Base-by-base conservation (phyloP, 805 yeast genomes). In the Candida namnaoensis region DNA sequence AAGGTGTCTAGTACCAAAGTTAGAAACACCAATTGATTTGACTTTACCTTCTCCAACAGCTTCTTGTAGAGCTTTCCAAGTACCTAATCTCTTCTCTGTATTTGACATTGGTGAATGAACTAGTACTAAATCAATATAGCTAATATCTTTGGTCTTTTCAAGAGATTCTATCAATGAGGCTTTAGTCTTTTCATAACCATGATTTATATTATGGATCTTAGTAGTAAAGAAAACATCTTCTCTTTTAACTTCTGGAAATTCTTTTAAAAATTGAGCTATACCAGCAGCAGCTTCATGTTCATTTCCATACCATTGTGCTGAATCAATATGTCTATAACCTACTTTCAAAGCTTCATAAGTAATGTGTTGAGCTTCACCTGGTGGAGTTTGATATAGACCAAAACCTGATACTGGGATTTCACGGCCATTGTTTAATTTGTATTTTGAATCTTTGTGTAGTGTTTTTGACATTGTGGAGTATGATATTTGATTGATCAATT, bases 51-150 rank as follows among this genome's bases (percentile, higher is more conserved):
- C 64, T 32, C 68, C 74, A 14, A 76, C 80, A 27, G 76, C 78
- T 50, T 83, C 90, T 58, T 83, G 87, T 72, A 82, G 69, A 2
- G 88, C 88, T 52, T 62, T 67, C 76, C 82, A 82, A 2, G 88
- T 72, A 37, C 72, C 85, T 36, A 79, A 50, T 52, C 88, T 67
- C 51, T 63, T 50, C 36, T 45, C 47, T 23, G 62, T 58, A 11
- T 75, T 77, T 44, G 67, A 68, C 41, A 64, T 53, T 15, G 90
- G 88, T 7, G 79, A 66, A 53, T 78, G 84, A 47, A 84, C 78
- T 49, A 84, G 64, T 35, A 80, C 58, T 44, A 85, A 61, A 54
- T 85, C 93, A 44, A 84, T 81, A 52, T 82, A 83, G 15, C 67
- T 71, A 37, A 83, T 57, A 1, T 58, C 66, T 32, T 67, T 60